Conservation (phyloP, 2,329 filamentous ascomycete genomes). For the Dothistroma pini region DNA sequence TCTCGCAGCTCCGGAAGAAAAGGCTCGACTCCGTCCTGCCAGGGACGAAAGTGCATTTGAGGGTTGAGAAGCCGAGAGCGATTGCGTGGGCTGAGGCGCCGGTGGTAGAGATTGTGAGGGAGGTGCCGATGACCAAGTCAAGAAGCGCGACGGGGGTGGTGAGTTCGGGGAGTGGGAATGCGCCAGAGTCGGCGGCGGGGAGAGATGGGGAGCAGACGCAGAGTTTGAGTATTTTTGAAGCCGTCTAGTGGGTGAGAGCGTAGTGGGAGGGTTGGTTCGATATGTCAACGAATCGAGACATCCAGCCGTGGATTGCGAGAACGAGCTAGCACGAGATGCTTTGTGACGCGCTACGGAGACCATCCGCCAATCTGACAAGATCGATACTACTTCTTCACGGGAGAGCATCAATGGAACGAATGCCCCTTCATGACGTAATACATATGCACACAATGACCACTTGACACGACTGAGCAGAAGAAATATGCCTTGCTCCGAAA, state of each 20-base stretch:
- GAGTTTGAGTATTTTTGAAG: slow-evolving; percentile 19
- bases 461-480: not conserved
- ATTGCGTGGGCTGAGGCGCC: slow-evolving; percentile 70
- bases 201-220: slow-evolving; percentile 2
- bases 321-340: not conserved
- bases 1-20: slow-evolving; percentile 35
- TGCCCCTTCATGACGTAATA: not conserved
- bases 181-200: not conserved
- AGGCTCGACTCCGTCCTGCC: slow-evolving; percentile 33
- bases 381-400: not conserved
- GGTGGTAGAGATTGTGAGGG: slow-evolving; percentile 55
- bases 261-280: not conserved
- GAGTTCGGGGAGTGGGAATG: not conserved
- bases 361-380: no score
- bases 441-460: not conserved
- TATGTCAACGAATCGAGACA: not conserved
- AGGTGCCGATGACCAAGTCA: slow-evolving; percentile 14
- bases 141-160: slow-evolving; percentile 2
- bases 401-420: not conserved
- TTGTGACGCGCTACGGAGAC: no score
- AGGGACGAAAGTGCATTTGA: slow-evolving; percentile 56
- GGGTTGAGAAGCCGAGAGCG: slow-evolving; percentile 68
- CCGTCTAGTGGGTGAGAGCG: slow-evolving; percentile 14
- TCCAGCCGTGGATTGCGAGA: not conserved
- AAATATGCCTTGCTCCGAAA: not conserved